Base-by-base conservation (phyloP, 352 stramenopile genomes). In the Saprolegnia parasitica region DNA sequence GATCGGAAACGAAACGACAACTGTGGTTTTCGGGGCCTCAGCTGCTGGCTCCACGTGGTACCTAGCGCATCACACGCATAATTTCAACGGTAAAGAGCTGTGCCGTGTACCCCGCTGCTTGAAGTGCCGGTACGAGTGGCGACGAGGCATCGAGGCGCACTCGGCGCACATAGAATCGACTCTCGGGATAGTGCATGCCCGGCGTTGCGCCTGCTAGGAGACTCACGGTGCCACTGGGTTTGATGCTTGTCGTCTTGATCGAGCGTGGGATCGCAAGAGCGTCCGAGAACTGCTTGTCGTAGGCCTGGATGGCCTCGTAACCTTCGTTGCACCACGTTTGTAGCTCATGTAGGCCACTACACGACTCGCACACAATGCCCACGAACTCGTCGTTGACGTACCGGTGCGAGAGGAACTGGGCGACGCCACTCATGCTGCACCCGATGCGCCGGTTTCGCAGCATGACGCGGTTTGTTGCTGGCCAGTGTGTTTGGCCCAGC, bases 211-310 rank as follows among this genome's bases (percentile, higher is more conserved):
- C 93, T 0, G 91, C 93, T 42, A 98, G 82, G 24, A 98, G 77
- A 23, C 89, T 97, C 23, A 98, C 93, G 0, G 93, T 98, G 13
- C 92, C 93, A 60, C 84, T 92, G 0, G 81, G 83, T 62, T 91
- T 98, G 57, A 98, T 88, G 16, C 81, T 97, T 2, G 93, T 98
- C 23, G 89, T 97, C 79, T 98, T 98, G 70, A 98, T 97, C 18
- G 88, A 97, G 21, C 76, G 74, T 32, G 89, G 87, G 56, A 97
- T 89, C 24, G 76, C 83, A 55, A 97, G 82, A 42, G 78, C 84
- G 62, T 83, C 74, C 45, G 83, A 94, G 45, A 91, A 81, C 54
- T 78, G 50, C 4, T 78, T 58, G 61, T 97, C 90, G 71, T 81
- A 86, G 52, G 76, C 47, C 71, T 96, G 86, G 29, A 97, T 81